Conservation (phyloP, 768 basidiomycete species). For the Termitomyces sp. region DNA sequence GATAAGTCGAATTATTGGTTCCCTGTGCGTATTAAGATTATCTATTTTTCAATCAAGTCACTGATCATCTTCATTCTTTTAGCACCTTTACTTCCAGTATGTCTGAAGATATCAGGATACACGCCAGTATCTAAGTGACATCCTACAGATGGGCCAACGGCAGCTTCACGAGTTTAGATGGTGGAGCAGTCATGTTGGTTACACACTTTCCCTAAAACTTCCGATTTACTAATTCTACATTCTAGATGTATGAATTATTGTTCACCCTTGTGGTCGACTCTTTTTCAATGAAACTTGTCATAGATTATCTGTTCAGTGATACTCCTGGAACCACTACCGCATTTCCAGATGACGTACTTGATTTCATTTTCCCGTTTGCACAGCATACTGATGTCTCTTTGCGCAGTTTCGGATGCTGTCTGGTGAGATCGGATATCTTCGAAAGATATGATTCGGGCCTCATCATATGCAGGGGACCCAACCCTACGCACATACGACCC, state of each 20-base stretch:
- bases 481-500: constrained; percentile 43
- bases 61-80: constrained; percentile 7
- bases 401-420: constrained; percentile 50
- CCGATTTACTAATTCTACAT: not conserved
- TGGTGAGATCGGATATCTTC: constrained; percentile 24
- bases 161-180: constrained; percentile 37
- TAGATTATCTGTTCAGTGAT: constrained; percentile 47
- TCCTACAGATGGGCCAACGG: constrained; percentile 39
- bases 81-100: constrained; percentile 50
- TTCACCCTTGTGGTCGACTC: not conserved
- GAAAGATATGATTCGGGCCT: not conserved
- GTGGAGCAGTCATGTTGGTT: constrained; percentile 41
- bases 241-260: constrained; percentile 23
- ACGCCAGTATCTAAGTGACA: not conserved
- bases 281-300: not conserved
- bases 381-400: constrained; percentile 2
- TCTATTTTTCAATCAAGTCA: not conserved
- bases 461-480: constrained; percentile 28
- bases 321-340: constrained; percentile 42
- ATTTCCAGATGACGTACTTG: constrained; percentile 49
- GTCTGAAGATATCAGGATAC: constrained; percentile 4
- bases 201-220: not conserved
- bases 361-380: not conserved
- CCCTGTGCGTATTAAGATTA: constrained; percentile 28
- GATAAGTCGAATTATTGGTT: constrained; percentile 54